Percentiles rank a stretch among this genome's conserved stretches.
Conservation (phyloP, 2,329 filamentous ascomycete species). For the Coniosporium tulheliwenetii region DNA sequence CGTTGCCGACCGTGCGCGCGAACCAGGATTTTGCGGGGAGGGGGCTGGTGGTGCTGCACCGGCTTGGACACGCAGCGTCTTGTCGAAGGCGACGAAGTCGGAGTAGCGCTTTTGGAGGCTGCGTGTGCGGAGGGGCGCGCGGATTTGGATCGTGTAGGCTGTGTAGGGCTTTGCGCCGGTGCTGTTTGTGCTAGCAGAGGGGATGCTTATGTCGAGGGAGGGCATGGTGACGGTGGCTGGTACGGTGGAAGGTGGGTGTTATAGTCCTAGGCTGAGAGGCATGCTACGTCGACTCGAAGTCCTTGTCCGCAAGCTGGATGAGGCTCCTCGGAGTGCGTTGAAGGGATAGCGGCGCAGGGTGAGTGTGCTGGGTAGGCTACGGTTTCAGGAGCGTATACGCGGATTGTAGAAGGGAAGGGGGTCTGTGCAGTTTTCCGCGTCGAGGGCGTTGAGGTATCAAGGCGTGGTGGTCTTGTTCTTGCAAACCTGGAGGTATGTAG, state of each 20-base stretch:
- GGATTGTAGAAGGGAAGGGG: too few relatives aligned
- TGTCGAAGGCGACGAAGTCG: slow-evolving; percentile 57
- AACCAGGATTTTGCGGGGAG: slow-evolving; percentile 67
- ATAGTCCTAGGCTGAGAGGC: neutral
- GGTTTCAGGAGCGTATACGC: too few relatives aligned
- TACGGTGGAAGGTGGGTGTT: neutral
- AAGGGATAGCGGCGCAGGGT: too few relatives aligned
- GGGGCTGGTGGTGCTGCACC: slow-evolving; percentile 49
- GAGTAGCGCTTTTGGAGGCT: slow-evolving; percentile 71
- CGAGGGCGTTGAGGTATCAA: too few relatives aligned
- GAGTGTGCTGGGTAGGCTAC: too few relatives aligned
- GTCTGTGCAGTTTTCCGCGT: too few relatives aligned
- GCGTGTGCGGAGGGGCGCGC: slow-evolving; percentile 60
- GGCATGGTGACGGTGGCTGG: slow-evolving; percentile 21
- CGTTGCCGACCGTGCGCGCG: slow-evolving; percentile 52
- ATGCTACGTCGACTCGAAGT: too few relatives aligned
- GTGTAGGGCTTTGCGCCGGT: slow-evolving; percentile 53
- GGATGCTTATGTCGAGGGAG: slow-evolving; percentile 29
- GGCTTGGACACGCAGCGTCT: slow-evolving; percentile 41
- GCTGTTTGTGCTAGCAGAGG: slow-evolving; percentile 26
- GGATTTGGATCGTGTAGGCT: slow-evolving; percentile 62
- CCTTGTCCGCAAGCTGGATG: too few relatives aligned
- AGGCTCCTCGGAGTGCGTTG: too few relatives aligned
- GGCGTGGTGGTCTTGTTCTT: too few relatives aligned
- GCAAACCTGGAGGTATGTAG: too few relatives aligned